These are phyloP conservation scores for Cytospora mali DNA, from an alignment of 2,329 filamentous ascomycete genomes.

Conservation along the genomic window DNA sequence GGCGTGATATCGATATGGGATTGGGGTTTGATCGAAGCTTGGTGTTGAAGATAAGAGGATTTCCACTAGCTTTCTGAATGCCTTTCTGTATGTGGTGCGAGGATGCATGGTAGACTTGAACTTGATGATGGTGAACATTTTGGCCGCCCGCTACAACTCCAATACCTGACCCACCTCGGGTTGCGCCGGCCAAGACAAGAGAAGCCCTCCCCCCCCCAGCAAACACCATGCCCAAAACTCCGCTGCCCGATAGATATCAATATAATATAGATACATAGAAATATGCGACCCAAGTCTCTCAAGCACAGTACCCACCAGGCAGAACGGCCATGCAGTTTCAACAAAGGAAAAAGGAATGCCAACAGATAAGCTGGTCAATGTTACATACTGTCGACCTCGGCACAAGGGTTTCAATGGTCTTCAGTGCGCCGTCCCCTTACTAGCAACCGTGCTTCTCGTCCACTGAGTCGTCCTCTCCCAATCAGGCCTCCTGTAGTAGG, in stretches of 20 bases:
- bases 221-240: not conserved
- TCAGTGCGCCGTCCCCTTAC: slow-evolving; percentile 18
- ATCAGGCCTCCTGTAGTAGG: slow-evolving; percentile 18
- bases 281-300: slow-evolving; percentile 3
- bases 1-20: not conserved
- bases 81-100: not conserved
- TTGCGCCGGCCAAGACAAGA: not conserved
- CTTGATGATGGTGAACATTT: not conserved
- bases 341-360: not conserved
- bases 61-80: not conserved
- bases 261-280: not conserved
- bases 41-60: not conserved
- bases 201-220: not conserved
- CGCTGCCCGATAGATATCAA: not conserved
- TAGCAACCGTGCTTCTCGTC: not conserved
- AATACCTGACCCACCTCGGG: not conserved
- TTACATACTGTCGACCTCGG: not conserved
- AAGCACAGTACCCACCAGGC: not conserved
- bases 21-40: not conserved
- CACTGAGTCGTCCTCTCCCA: slow-evolving; percentile 15
- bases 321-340: not conserved
- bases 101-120: not conserved
- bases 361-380: not conserved
- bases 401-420: too few relatives aligned
- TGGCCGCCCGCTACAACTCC: not conserved